Conservation (phyloP, 2,329 filamentous ascomycete species). For the Juglanconis sp. region DNA sequence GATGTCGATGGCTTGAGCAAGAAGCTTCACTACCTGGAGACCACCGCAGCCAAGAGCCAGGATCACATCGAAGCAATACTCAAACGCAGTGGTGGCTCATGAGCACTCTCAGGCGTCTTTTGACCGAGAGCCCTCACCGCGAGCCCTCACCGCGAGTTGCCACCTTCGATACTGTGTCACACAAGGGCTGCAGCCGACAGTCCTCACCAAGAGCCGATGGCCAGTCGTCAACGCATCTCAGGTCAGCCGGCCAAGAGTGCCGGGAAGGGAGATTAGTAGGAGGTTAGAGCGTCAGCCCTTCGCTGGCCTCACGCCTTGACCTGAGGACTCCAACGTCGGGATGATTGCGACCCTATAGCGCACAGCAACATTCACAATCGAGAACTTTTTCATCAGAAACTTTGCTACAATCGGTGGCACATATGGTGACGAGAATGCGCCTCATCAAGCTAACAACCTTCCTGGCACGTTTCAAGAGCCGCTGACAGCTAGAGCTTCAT, state of each 20-base stretch:
- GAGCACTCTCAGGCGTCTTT: neutral
- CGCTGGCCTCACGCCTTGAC: neutral
- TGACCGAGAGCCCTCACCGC: neutral
- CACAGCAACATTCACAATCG: neutral
- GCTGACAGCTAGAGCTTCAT: neutral
- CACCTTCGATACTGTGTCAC: neutral
- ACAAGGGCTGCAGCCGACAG: neutral
- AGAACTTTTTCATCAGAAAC: neutral
- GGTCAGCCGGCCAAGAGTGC: neutral
- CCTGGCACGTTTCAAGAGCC: neutral
- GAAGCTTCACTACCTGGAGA: constrained; percentile 89
- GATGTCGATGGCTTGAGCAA: constrained; percentile 82
- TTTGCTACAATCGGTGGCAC: neutral
- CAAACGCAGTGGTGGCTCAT: constrained; percentile 43
- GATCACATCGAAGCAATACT: constrained; percentile 90
- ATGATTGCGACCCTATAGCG: neutral
- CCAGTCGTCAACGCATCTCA: neutral
- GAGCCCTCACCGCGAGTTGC: neutral
- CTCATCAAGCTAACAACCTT: neutral
- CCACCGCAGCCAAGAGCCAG: constrained; percentile 90
- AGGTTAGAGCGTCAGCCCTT: neutral
- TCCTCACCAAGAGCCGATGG: neutral
- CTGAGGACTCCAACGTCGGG: neutral
- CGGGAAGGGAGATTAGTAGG: neutral
- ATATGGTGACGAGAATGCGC: neutral